Evolutionary conservation across 176 grass and related monocot genomes (phyloP), one percentile per base, ranked within the genome.

Genomic region (Alopecurus myosuroides): DNA sequence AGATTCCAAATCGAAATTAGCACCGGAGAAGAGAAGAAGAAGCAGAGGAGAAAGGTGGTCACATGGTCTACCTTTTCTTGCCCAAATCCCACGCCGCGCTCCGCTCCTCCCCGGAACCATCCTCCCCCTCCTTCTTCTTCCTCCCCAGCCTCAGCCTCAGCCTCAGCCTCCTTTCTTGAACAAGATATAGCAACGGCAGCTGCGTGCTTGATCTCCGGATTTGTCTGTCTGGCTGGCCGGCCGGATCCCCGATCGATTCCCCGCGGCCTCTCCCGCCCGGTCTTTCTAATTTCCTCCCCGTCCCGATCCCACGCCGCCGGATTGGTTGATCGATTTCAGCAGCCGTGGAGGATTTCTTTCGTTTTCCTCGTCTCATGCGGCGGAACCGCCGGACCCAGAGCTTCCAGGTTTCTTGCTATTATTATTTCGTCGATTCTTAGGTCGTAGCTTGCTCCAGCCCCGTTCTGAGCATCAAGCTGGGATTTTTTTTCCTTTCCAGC

Each of bases 21-120:
- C 17, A 74, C 36, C n/a, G 3, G 8, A 28, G 57, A 8, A 64
- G 60, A 65, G 61, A 25, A 44, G 39, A 41, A 41, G 69, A 69
- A 74, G 70, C 45, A 49, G 44, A 49, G 9, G 71, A 50, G 70
- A 48, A 49, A 74, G 44, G 70, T 73, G 12, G 23, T 73, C 70
- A 74, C 83, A 85, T 78, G 74, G 83, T 48, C 11, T 61, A 28
- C 76, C 39, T 61, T 37, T 84, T 78, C 85, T 73, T 31, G 31
- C 48, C 26, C 65, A 74, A 64, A 64, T 74, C 76, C 66, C 76
- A 77, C 80, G 61, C 80, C 63, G 23, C 68, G 78, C 37, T 78
- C 80, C 0, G 34, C 65, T 11, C 40, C n/a, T 15, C 40, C 69
- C 13, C 33, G 35, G 70, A 84, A 73, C 30, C 51, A 45, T 50